These are phyloP conservation scores for Fusarium xylarioides DNA, from an alignment of 2,329 filamentous ascomycete genomes.

Conservation along the genomic window DNA sequence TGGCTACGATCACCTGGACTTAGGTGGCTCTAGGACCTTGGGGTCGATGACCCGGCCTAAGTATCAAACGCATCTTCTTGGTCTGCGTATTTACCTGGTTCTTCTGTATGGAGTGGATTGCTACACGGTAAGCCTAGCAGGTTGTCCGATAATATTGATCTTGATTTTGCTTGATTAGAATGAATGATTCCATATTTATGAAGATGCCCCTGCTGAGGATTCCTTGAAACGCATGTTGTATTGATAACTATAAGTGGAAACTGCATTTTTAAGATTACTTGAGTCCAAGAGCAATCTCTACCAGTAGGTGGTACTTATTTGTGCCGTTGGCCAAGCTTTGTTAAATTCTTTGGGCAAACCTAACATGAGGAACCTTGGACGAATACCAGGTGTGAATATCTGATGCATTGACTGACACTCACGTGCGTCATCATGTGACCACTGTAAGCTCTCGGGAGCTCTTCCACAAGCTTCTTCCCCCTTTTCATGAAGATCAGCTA, in stretches of 20 bases:
- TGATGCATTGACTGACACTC: background rate
- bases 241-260: background rate
- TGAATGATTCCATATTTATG: background rate
- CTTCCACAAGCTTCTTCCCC: slow-evolving; percentile 11
- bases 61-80: background rate
- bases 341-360: background rate
- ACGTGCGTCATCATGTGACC: slow-evolving; percentile 22
- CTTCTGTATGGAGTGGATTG: background rate
- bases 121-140: background rate
- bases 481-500: slow-evolving; percentile 6
- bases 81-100: background rate
- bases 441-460: background rate
- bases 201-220: background rate
- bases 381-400: background rate
- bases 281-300: background rate
- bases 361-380: background rate
- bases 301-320: background rate
- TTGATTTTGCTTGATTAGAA: background rate
- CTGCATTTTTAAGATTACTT: background rate
- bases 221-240: background rate
- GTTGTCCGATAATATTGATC: background rate
- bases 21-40: background rate
- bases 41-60: background rate
- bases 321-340: background rate
- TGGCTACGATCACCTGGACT: background rate